A percentile compares a stretch with the other conserved stretches of the same genome.
phyloP scores from a whole-genome alignment of 2,329 filamentous ascomycete species.

The Ceratocystis papillata region DNA sequence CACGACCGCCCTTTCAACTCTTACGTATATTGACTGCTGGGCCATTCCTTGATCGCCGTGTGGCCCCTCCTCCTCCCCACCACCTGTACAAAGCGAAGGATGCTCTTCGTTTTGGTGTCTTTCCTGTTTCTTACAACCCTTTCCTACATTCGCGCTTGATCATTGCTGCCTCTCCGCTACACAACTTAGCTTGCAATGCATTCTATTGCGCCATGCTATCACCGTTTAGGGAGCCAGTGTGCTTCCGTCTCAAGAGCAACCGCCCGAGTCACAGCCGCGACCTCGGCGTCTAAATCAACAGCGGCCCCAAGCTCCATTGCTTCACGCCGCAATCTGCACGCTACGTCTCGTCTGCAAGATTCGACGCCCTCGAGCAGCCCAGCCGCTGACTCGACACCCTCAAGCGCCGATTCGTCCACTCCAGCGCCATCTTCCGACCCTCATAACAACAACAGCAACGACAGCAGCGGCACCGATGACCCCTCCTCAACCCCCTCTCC shows the following conservation, averaged over 20 bases:
- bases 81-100: neutral
- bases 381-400: neutral
- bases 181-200: neutral
- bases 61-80: neutral
- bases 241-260: conserved; percentile 1
- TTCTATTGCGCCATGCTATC: conserved; percentile 16
- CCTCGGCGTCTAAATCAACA: neutral
- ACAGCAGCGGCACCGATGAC: neutral
- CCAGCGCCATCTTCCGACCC: neutral
- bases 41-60: neutral
- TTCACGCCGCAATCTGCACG: neutral
- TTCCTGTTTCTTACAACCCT: neutral
- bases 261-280: neutral
- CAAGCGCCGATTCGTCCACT: neutral
- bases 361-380: neutral
- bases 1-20: neutral
- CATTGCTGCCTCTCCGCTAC: neutral
- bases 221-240: conserved; percentile 6
- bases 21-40: neutral
- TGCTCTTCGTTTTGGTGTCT: neutral
- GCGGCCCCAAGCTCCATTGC: neutral
- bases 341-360: neutral
- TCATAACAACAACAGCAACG: neutral
- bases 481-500: neutral
- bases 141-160: neutral